Base-by-base conservation (phyloP, 2,329 filamentous ascomycete genomes). In the Orbilia quercus region DNA sequence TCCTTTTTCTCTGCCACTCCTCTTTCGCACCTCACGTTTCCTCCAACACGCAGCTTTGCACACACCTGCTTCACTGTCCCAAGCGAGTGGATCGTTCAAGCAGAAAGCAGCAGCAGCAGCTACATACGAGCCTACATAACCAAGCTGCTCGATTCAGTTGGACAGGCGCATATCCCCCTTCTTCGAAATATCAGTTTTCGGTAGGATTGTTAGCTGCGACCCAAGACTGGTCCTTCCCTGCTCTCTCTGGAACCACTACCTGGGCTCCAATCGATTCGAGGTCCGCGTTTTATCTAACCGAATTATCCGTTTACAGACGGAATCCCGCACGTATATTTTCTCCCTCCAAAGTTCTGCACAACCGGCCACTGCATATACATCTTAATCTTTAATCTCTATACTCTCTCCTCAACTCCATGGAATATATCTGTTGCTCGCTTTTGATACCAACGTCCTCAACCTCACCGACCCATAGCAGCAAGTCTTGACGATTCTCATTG, bases 271-370 rank as follows among this genome's bases (percentile, higher is more conserved):
- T 71, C 66, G 66, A 71, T 71, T 62, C 45, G 66, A 71, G 25
- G 44, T 54, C 66, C 47, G 66, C 66, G 66, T 71, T 71, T 64
- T 71, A 71, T 71, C 66, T 71, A 71, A 64, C 66, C 66, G 66
- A 71, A 64, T 59, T 71, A 64, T 71, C 66, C 66, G 66, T 71
- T 64, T 58, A 64, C 42, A 63, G 42, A 63, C 66, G 66, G 66
- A 44, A 40, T 64, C 58, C 58, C 58, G 51, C 58, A 63, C 66
- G 65, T 57, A 70, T 63, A 31, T 71, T 69, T 63, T 64, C 58
- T 51, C 51, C 42, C 57, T 63, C 18, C 50, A 57, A 16, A 31
- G 28, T 31, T 63, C 58, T 60, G 58, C 58, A 48, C 58, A 63
- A n/a, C 66, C 66, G 48, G 58, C 66, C 58, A 58, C 65, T 63